Evolutionary conservation across 768 basidiomycete species (phyloP), one percentile per base, ranked within the genome.

Genomic region (Lactarius hengduanensis): DNA sequence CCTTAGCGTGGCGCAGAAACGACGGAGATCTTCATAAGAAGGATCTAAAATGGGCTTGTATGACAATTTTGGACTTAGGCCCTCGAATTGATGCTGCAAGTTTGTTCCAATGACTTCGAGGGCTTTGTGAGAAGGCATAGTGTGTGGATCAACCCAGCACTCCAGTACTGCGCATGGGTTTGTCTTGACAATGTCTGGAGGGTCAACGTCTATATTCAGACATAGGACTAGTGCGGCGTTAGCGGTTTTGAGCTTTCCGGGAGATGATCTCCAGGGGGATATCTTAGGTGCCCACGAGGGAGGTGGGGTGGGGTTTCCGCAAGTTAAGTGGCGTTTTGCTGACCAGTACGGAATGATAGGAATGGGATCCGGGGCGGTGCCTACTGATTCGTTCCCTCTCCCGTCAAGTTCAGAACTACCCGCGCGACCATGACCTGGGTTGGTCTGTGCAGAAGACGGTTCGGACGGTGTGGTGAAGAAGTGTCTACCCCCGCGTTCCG

Each of bases 11-110:
- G 87, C 81, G 73, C 94, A 97, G 70, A 94, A 91, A 63, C 91
- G 87, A 74, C 91, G 90, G 45, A 96, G 82, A 71, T 98, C 96
- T 72, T 98, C 96, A 68, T 94, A 88, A 1, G 93, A 93, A 10
- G 97, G 97, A 76, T 99, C 97, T 41, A 97, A 83, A 71, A 94
- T 91, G 67, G 94, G 89, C 77, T 97, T 98, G 78, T 96, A 98
- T 41, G 88, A 85, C 64, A 98, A 93, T 75, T 96, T 96, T 63
- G 92, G 88, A 73, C 92, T 96, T 22, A 99, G 84, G 7, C 91
- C 92, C 77, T 98, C 96, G 75, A 96, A 98, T 75, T 99, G 97
- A 72, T 92, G 91, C 72, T 94, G 90, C 3, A 98, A 80, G 77
- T 98, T 97, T 32, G 89, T 86, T 6, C 94, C 94, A 71, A 97